phyloP scores from a whole-genome alignment of 306 rosid genomes.

The Rosa rugosa region DNA sequence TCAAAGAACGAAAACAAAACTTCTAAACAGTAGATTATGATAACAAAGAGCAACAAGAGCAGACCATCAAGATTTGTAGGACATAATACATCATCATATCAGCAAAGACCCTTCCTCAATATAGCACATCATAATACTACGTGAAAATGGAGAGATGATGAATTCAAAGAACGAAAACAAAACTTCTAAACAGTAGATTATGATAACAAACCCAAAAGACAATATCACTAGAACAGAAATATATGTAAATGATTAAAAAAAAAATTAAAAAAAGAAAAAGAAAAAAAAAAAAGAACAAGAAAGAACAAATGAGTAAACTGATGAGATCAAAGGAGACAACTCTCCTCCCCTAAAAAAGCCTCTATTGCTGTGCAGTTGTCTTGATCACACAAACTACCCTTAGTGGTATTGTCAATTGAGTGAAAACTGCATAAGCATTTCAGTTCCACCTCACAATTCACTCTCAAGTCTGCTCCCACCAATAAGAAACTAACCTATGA shows the following conservation, averaged over 20 bases:
- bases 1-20: neutral
- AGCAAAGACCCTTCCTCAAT: neutral
- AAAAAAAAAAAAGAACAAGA: too few relatives aligned
- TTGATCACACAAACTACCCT: neutral
- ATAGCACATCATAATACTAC: neutral
- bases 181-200: neutral
- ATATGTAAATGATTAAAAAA: neutral
- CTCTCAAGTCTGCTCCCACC: neutral
- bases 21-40: neutral
- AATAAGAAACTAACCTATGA: neutral
- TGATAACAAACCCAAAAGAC: neutral
- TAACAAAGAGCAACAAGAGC: conserved; percentile 24
- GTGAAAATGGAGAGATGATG: neutral
- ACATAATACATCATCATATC: neutral
- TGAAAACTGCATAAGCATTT: neutral
- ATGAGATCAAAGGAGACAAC: neutral
- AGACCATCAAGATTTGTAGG: neutral
- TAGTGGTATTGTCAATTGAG: neutral
- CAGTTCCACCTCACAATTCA: neutral
- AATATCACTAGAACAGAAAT: neutral
- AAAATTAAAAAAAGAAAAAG: neutral
- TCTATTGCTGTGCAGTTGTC: neutral
- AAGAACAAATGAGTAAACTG: neutral
- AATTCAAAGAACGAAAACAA: neutral
- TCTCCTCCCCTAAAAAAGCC: neutral